phyloP scores from a whole-genome alignment of 192 early-diverging fungal species.

The Piromyces finnis region DNA sequence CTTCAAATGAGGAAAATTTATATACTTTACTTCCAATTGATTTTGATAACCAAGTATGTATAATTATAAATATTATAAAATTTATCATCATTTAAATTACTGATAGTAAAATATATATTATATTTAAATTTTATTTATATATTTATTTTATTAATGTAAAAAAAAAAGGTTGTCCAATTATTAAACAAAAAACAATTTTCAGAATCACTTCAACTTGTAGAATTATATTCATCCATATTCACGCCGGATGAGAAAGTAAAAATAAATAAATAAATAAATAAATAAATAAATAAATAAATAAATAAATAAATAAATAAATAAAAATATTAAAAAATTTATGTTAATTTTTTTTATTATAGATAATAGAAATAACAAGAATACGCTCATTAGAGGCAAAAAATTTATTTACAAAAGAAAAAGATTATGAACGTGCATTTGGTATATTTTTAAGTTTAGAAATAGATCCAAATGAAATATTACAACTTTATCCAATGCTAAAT shows the following conservation, averaged over 20 bases:
- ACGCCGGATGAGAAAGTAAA: not conserved
- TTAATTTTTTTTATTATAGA: too few species aligned
- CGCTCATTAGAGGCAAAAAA: conserved; percentile 30
- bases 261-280: not conserved
- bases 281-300: too few species aligned
- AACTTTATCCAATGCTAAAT: conserved; percentile 22
- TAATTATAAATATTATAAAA: too few species aligned
- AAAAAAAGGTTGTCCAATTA: not conserved
- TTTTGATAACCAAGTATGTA: not conserved
- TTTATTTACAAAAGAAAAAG: conserved; percentile 21
- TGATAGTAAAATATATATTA: too few species aligned
- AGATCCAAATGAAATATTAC: conserved; percentile 33
- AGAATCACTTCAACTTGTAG: not conserved
- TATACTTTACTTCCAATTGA: not conserved
- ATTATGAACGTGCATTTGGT: conserved; percentile 24
- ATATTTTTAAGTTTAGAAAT: conserved; percentile 28
- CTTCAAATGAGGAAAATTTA: not conserved
- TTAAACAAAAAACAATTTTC: not conserved
- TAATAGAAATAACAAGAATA: too few species aligned
- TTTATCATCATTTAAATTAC: too few species aligned
- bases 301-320: too few species aligned
- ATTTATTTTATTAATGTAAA: too few species aligned
- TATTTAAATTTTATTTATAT: too few species aligned
- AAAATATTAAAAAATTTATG: too few species aligned
- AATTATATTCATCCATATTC: not conserved